phyloP scores from a whole-genome alignment of 169 alveolate genomes.

The Toxoplasma gondii region DNA sequence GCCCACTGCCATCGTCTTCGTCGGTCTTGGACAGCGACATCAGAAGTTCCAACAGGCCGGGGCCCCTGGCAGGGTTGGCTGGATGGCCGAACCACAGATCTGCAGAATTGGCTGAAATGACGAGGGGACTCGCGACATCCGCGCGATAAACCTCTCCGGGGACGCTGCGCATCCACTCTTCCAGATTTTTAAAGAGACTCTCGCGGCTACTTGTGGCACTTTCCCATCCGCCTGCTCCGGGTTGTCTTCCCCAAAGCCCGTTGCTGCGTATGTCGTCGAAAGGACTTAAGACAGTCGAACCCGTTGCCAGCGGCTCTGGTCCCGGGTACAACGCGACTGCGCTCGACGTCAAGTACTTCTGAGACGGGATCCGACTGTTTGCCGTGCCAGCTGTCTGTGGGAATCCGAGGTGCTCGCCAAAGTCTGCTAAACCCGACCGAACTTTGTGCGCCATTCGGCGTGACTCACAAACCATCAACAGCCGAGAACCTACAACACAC shows the following conservation, averaged over 20 bases:
- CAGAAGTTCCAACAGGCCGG: neutral
- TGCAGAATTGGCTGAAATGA: neutral
- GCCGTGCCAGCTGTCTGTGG: neutral
- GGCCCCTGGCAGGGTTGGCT: neutral
- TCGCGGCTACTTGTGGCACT: neutral
- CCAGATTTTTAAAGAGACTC: neutral
- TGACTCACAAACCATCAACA: slow-evolving; percentile 4
- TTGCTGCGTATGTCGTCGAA: neutral
- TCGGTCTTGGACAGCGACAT: neutral
- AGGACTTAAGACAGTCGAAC: neutral
- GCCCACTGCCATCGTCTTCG: neutral
- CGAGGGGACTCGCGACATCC: neutral
- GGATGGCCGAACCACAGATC: neutral
- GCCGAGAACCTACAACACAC: neutral
- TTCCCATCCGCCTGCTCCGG: neutral
- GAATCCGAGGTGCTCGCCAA: neutral
- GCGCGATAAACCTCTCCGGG: neutral
- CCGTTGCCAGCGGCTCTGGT: neutral
- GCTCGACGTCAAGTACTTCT: neutral
- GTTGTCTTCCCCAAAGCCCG: neutral
- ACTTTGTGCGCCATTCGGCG: neutral
- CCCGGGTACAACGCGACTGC: neutral
- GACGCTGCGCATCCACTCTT: neutral
- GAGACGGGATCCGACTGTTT: neutral
- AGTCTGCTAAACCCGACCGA: neutral